Evolutionary conservation across 2,329 filamentous ascomycete species (phyloP).

Genomic region (Dothistroma septosporum): DNA sequence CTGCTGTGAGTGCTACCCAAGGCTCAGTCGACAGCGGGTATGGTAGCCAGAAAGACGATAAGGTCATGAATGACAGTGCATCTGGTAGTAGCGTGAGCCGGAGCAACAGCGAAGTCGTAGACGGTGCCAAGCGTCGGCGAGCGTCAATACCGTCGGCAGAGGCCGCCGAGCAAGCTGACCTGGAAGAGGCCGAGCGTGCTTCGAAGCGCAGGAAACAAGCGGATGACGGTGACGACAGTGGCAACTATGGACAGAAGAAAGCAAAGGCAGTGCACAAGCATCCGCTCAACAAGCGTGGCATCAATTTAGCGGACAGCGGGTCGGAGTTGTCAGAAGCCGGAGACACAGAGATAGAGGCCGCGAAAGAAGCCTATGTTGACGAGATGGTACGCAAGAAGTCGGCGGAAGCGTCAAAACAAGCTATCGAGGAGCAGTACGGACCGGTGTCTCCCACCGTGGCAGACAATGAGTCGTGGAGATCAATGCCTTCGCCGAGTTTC

Average conservation of each 20-base stretch:
- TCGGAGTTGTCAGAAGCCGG: constrained; percentile 6
- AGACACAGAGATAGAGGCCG: constrained; percentile 10
- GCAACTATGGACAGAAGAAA: constrained; percentile 5
- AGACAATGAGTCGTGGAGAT: constrained; percentile 2
- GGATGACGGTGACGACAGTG: constrained; percentile 5
- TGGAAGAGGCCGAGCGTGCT: constrained; percentile 8
- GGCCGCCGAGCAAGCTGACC: constrained; percentile 3
- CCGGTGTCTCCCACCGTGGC: constrained; percentile 8
- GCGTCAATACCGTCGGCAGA: constrained; percentile 3
- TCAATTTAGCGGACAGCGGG: neutral
- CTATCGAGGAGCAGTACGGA: constrained; percentile 11
- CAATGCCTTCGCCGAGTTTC: constrained; percentile 7
- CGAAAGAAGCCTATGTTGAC: constrained; percentile 14
- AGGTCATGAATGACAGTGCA: neutral
- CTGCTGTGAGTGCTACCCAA: neutral
- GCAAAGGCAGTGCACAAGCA: neutral
- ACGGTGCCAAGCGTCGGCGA: constrained; percentile 3
- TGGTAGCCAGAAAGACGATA: constrained; percentile 1
- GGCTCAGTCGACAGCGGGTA: constrained; percentile 1
- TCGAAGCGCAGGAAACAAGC: constrained; percentile 8
- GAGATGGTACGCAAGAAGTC: constrained; percentile 11
- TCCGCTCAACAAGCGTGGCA: neutral
- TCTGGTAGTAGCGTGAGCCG: neutral
- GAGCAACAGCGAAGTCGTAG: neutral
- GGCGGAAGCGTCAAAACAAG: constrained; percentile 5